Conservation (phyloP, 2,329 filamentous ascomycete genomes). For the Aspergillaceae sp. region DNA sequence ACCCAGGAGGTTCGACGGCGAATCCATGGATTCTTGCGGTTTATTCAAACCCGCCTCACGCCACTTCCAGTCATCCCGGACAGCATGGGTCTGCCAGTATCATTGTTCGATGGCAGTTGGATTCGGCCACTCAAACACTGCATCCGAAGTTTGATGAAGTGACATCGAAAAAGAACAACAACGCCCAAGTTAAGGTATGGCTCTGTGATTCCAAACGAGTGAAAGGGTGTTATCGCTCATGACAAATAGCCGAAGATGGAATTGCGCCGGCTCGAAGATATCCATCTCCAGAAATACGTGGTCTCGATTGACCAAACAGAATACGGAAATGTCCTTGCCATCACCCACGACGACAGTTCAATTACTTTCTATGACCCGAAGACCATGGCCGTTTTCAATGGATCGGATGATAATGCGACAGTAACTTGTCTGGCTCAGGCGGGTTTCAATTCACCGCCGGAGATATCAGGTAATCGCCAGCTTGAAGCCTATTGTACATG, state of each 20-base stretch:
- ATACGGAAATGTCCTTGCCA: constrained; percentile 61
- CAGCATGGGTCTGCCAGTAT: constrained; percentile 62
- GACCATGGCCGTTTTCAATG: constrained; percentile 60
- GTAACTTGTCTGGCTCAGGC: constrained; percentile 66
- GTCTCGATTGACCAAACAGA: constrained; percentile 60
- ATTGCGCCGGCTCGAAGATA: constrained; percentile 59
- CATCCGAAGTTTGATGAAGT: constrained; percentile 73
- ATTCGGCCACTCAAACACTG: constrained; percentile 55
- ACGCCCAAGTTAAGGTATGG: constrained; percentile 32
- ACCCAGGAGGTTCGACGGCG: constrained; percentile 45
- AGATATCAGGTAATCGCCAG: constrained; percentile 43
- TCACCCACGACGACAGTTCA: constrained; percentile 71
- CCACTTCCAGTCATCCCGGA: constrained; percentile 46
- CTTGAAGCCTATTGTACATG: background rate
- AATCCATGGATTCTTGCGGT: constrained; percentile 61
- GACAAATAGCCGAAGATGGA: constrained; percentile 36
- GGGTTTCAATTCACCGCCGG: constrained; percentile 63
- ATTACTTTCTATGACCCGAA: constrained; percentile 71
- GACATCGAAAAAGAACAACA: constrained; percentile 55
- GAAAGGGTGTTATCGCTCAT: constrained; percentile 8
- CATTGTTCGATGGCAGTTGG: constrained; percentile 73
- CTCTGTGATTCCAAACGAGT: background rate
- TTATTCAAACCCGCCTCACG: constrained; percentile 53
- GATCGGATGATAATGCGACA: constrained; percentile 54
- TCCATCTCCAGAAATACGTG: constrained; percentile 61